Base-by-base conservation (phyloP, 23 red algal species). In the Gracilaria gracilis region DNA sequence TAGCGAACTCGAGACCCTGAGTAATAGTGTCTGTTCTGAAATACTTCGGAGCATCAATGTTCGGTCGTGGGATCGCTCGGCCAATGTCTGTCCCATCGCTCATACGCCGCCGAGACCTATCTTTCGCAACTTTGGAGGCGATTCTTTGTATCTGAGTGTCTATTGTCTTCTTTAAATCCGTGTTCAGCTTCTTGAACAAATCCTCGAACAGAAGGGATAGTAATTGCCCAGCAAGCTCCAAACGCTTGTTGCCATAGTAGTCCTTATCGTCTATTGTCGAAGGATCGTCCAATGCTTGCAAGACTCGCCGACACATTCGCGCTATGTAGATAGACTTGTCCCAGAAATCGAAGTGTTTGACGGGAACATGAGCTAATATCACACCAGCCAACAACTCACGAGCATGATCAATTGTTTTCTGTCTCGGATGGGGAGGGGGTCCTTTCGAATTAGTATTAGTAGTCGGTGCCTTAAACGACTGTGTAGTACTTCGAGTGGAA, bases 221-320 rank as follows among this genome's bases (percentile, higher is more conserved):
- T 28, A 99, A 86, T 40, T 95, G 93, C 23, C 97, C 97, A 28
- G 97, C 90, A 35, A 99, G 89, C 66, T 99, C 97, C 25, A 99
- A 61, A 27, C 97, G 84, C 75, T 99, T 99, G 81, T 99, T 99
- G 31, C 97, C 97, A 66, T 96, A 96, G 53, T 99, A 99, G 83
- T 99, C 97, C 67, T 95, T 95, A 79, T 99, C 97, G 37, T 99
- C 97, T 13, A 99, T 47, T n/a, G 46, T 77, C 12, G 88, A 83
- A 59, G 92, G 90, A 65, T 99, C 86, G 38, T 92, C 75, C 67
- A 82, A 55, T 15, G 95, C 97, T 11, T 88, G 54, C 51, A 99
- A 82, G 2, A 99, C 76, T 36, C 97, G 54, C 14, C 97, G 89
- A 42, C 87, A 80, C 97, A 99, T 99, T 28, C 93, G 87, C 29